Conservation (phyloP, 352 stramenopile species). For the Globisporangium echinulatum region DNA sequence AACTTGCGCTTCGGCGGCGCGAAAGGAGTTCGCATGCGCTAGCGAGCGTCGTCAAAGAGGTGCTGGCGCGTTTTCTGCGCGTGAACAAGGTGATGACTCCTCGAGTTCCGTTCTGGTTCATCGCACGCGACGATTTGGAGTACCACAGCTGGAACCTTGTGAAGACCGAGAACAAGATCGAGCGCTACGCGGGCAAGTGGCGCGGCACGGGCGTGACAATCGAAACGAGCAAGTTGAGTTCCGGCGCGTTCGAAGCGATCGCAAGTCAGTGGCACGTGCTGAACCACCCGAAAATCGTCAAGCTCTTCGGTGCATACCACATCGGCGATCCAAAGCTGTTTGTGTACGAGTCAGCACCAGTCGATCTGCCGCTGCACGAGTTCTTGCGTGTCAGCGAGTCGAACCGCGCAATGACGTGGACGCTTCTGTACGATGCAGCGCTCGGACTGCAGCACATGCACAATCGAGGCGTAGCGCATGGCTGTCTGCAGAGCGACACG, state of each 20-base stretch:
- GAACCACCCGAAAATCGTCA: conserved; percentile 7
- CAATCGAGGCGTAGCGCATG: conserved; percentile 15
- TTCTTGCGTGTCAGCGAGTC: background rate
- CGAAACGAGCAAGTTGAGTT: background rate
- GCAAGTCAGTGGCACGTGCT: conserved; percentile 2
- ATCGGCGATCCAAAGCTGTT: background rate
- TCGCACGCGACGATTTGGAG: too few species aligned
- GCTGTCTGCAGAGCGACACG: conserved; percentile 5
- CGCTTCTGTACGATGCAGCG: conserved; percentile 15
- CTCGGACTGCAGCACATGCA: conserved; percentile 22
- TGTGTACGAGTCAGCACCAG: background rate
- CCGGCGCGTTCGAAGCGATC: background rate
- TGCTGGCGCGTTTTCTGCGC: too few species aligned
- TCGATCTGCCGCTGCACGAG: background rate
- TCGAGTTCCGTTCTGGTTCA: too few species aligned
- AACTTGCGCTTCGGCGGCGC: background rate
- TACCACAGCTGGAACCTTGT: too few species aligned
- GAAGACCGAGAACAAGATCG: too few species aligned
- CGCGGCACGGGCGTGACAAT: conserved; percentile 1
- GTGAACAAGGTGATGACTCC: too few species aligned
- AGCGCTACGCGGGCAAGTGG: too few species aligned
- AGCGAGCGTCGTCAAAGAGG: too few species aligned
- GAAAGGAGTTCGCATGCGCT: too few species aligned
- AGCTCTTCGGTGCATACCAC: conserved; percentile 1
- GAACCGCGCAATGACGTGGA: background rate